A percentile compares a stretch with the other conserved stretches of the same genome.
phyloP scores from a whole-genome alignment of 73 alveolate genomes.

The Paramecium primaurelia region DNA sequence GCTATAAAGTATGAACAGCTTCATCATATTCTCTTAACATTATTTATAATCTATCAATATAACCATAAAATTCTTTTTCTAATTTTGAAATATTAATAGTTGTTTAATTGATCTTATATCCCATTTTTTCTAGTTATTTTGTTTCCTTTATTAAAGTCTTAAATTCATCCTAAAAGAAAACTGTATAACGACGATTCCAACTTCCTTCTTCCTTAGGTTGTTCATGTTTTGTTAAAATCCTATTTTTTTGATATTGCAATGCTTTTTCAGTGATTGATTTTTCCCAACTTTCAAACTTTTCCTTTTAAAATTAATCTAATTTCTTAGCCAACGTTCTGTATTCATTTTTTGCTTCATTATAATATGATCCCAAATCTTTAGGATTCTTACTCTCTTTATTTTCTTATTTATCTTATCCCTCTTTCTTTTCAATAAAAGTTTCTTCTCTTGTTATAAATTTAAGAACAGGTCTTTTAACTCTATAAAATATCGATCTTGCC shows the following conservation, averaged over 20 bases:
- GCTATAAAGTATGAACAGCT: conserved; percentile 84
- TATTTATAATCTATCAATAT: conserved; percentile 86
- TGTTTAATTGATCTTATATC: conserved; percentile 87
- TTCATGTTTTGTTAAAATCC: not conserved
- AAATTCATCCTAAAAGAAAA: conserved; percentile 88
- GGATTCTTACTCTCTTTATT: conserved; percentile 44
- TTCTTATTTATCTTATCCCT: conserved; percentile 53
- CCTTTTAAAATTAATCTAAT: conserved; percentile 84
- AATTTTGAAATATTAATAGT: conserved; percentile 92
- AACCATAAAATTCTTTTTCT: conserved; percentile 84
- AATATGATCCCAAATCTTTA: conserved; percentile 59
- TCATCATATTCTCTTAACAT: conserved; percentile 91
- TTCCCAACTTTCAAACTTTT: conserved; percentile 90
- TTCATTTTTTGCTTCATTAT: conserved; percentile 79
- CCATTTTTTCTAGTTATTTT: conserved; percentile 82
- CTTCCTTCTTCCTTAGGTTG: not conserved
- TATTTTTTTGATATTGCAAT: conserved; percentile 59
- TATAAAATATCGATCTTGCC: conserved; percentile 92
- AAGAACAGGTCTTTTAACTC: conserved; percentile 93
- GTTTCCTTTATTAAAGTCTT: conserved; percentile 93
- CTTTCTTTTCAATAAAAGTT: not conserved
- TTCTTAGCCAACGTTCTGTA: conserved; percentile 88
- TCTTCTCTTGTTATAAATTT: conserved; percentile 70
- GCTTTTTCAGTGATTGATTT: conserved; percentile 85
- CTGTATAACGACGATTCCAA: conserved; percentile 65